Evolutionary conservation across 768 basidiomycete species (phyloP), one percentile per base, ranked within the genome.

Genomic region (Mycena leptocephala): DNA sequence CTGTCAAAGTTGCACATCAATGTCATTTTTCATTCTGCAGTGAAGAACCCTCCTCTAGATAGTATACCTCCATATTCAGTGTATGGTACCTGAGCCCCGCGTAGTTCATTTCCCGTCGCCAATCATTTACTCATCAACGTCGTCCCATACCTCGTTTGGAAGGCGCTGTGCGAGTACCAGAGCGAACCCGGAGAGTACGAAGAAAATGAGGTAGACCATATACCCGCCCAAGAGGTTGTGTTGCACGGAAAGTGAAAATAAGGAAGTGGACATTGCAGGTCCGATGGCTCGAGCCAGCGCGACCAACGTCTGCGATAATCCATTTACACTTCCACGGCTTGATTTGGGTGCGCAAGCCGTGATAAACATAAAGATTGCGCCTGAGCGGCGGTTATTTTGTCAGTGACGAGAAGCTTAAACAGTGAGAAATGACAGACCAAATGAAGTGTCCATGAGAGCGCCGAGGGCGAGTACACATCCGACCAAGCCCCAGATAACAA

Each of bases 271-370:
- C 33, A 87, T 35, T 2, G 85, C 87, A 0, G 91, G 91, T 0
- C 90, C 90, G 22, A 91, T 83, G 3, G 89, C 89, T 37, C 89
- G 85, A 0, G 88, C 85, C 10, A 87, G 80, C 3, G 89, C 86
- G 1, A 85, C 86, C 2, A 85, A 81, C n/a, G 87, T 90, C 72
- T 88, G 88, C 0, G 85, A 86, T 16, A 92, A 82, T 10, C 91
- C 91, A 68, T 92, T 90, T 18, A 87, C 88, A 1, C 89, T 87
- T 32, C 91, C 91, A 4, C 92, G 84, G 0, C 89, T 89, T 7
- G 81, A 83, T 72, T 87, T 89, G 63, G 91, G 90, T 1, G 90
- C 82, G 16, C 90, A 87, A 20, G 87, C 83, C 0, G 90, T 90
- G 69, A 92, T 81, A 69, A 86, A 91, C 81, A 92, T 86, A 53